Percentiles rank a stretch among this genome's conserved stretches.
These are phyloP conservation scores for Fusarium sororula DNA, from an alignment of 2,329 filamentous ascomycete genomes.

Conservation along the genomic window DNA sequence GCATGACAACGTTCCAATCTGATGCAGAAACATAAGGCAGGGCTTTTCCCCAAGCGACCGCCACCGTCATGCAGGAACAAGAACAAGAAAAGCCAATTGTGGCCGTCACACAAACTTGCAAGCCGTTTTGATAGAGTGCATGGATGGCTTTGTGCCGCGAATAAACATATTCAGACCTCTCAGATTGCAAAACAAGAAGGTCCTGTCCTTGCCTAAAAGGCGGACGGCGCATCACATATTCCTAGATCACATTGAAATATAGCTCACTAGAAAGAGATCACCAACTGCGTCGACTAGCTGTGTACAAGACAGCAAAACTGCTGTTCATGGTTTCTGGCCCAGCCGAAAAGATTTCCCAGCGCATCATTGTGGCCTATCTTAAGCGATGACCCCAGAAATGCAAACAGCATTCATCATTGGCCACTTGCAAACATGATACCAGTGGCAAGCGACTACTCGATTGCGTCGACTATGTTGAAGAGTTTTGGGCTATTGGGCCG, in stretches of 20 bases:
- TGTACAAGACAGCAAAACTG: neutral
- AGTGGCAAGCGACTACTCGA: slow-evolving; percentile 21
- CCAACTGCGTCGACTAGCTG: neutral
- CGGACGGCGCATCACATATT: slow-evolving; percentile 2
- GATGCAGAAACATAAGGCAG: slow-evolving; percentile 32
- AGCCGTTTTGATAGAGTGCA: slow-evolving; percentile 14
- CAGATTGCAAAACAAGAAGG: neutral
- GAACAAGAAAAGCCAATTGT: slow-evolving; percentile 37
- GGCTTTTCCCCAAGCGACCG: slow-evolving; percentile 28
- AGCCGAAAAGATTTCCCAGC: neutral
- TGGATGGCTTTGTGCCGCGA: slow-evolving; percentile 10
- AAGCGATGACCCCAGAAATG: slow-evolving; percentile 25
- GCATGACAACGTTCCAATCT: slow-evolving; percentile 35
- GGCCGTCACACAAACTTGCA: slow-evolving; percentile 25
- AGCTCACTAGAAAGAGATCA: neutral
- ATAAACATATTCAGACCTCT: neutral
- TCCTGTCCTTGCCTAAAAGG: neutral
- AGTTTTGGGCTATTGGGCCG: slow-evolving; percentile 1
- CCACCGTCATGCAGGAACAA: slow-evolving; percentile 44
- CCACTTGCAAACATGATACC: slow-evolving; percentile 23
- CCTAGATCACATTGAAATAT: slow-evolving; percentile 1
- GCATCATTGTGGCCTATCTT: slow-evolving; percentile 8
- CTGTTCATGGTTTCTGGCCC: neutral
- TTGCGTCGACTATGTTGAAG: neutral
- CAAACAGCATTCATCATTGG: slow-evolving; percentile 6